Evolutionary conservation across 768 basidiomycete species (phyloP).

Genomic region (Tulasnella sp.): DNA sequence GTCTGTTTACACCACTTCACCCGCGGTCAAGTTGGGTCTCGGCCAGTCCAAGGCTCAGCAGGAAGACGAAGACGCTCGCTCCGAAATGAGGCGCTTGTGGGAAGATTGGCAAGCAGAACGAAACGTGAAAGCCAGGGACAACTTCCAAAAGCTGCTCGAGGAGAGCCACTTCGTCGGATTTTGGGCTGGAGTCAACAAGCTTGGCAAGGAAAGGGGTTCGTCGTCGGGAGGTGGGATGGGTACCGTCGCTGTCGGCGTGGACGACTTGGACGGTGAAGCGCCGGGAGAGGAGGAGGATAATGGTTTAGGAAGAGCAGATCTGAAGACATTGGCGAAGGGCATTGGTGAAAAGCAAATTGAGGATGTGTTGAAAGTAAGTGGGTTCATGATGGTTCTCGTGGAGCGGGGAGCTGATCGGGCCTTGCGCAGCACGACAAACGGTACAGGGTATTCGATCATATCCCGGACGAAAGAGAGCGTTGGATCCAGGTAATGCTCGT

Average conservation of each 20-base stretch:
- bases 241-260: conserved; percentile 37
- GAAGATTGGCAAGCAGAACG: conserved; percentile 73
- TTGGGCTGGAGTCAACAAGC: conserved; percentile 89
- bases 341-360: conserved; percentile 83
- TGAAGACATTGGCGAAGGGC: conserved; percentile 79
- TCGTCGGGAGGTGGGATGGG: conserved; percentile 40
- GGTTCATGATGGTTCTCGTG: background rate
- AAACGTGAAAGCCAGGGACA: conserved; percentile 53
- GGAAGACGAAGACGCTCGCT: background rate
- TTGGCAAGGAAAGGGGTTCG: conserved; percentile 60
- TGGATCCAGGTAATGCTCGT: conserved; percentile 88
- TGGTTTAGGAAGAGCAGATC: conserved; percentile 76
- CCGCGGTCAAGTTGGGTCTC: conserved; percentile 27
- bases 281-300: conserved; percentile 42
- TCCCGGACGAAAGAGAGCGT: conserved; percentile 74
- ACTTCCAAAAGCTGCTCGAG: conserved; percentile 79
- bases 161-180: conserved; percentile 96
- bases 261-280: conserved; percentile 36
- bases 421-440: conserved; percentile 74
- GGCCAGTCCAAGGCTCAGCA: background rate
- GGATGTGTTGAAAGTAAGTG: conserved; percentile 77
- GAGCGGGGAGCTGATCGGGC: conserved; percentile 27
- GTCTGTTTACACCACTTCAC: conserved; percentile 8
- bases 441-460: conserved; percentile 80
- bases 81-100: conserved; percentile 47